Conservation (phyloP, 257 asterid genomes). For the Ehretia macrophylla region DNA sequence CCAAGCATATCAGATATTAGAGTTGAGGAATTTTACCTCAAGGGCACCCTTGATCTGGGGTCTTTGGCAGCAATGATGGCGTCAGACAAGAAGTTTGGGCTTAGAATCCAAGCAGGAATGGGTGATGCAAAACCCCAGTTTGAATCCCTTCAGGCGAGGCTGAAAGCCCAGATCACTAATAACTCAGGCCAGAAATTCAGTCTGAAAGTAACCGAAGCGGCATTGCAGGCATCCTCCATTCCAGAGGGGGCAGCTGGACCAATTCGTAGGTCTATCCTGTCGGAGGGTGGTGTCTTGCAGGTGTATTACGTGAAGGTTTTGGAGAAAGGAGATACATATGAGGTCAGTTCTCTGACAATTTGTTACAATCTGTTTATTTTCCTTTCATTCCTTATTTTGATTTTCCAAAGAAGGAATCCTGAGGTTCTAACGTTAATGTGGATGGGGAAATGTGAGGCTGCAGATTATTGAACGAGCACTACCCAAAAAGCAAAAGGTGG, state of each 20-base stretch:
- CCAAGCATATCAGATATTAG: slow-evolving; percentile 74
- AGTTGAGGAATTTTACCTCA: slow-evolving; percentile 86
- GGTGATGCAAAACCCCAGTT: slow-evolving; percentile 67
- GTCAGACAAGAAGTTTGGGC: slow-evolving; percentile 57
- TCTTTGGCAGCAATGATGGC: slow-evolving; percentile 95
- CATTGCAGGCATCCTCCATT: slow-evolving; percentile 62
- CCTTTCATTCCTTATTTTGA: slow-evolving; percentile 6
- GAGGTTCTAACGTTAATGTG: not conserved
- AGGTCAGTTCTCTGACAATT: slow-evolving; percentile 47
- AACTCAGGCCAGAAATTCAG: slow-evolving; percentile 53
- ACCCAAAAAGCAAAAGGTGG: slow-evolving; percentile 70
- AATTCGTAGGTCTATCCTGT: slow-evolving; percentile 71
- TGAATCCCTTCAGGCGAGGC: slow-evolving; percentile 85
- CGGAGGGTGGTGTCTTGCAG: slow-evolving; percentile 86
- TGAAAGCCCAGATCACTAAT: slow-evolving; percentile 52
- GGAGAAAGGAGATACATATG: slow-evolving; percentile 98
- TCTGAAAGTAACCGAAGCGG: slow-evolving; percentile 72
- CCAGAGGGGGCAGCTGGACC: slow-evolving; percentile 98
- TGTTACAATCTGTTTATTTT: slow-evolving; percentile 2
- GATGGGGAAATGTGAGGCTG: slow-evolving; percentile 30
- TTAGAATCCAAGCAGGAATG: slow-evolving; percentile 60
- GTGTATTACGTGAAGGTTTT: slow-evolving; percentile 89
- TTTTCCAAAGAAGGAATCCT: slow-evolving; percentile 1
- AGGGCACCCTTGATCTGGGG: slow-evolving; percentile 97
- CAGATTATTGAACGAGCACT: slow-evolving; percentile 94